Evolutionary conservation across 2,329 filamentous ascomycete species (phyloP).

Genomic region (Fonsecaea multimorphosa): DNA sequence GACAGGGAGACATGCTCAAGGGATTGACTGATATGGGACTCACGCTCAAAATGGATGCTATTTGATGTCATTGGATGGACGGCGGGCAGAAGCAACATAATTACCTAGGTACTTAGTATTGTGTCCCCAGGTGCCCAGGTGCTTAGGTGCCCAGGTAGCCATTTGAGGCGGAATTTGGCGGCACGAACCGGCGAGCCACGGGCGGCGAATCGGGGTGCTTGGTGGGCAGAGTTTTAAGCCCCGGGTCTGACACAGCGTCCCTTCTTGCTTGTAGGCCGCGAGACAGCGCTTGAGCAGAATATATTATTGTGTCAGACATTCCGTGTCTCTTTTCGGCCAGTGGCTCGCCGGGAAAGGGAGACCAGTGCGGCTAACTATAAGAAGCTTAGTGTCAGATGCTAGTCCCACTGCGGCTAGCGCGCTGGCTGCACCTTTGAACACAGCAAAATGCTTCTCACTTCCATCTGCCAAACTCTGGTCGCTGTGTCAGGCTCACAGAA

Average conservation of each 20-base stretch:
- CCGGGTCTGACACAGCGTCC: not conserved
- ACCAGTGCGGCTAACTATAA: not conserved
- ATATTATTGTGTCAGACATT: slow-evolving; percentile 1
- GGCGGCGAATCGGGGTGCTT: not conserved
- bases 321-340: not conserved
- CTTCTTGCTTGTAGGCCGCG: no score
- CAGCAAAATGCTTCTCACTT: slow-evolving; percentile 32
- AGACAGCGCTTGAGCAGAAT: no score
- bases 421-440: not conserved
- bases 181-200: not conserved
- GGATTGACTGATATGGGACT: not conserved
- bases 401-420: not conserved
- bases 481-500: slow-evolving; percentile 11
- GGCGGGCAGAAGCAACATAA: not conserved
- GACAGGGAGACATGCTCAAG: not conserved
- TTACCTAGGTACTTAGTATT: no score
- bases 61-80: slow-evolving; percentile 1
- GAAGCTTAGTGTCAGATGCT: not conserved
- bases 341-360: slow-evolving; percentile 7
- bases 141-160: no score
- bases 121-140: no score
- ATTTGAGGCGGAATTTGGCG: slow-evolving; percentile 4
- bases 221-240: not conserved
- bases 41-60: not conserved
- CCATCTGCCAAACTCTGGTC: slow-evolving; percentile 8